A percentile compares a stretch with the other conserved stretches of the same genome.
These are phyloP conservation scores for Aphanomyces cochlioides DNA, from an alignment of 352 stramenopile species.

Conservation along the genomic window DNA sequence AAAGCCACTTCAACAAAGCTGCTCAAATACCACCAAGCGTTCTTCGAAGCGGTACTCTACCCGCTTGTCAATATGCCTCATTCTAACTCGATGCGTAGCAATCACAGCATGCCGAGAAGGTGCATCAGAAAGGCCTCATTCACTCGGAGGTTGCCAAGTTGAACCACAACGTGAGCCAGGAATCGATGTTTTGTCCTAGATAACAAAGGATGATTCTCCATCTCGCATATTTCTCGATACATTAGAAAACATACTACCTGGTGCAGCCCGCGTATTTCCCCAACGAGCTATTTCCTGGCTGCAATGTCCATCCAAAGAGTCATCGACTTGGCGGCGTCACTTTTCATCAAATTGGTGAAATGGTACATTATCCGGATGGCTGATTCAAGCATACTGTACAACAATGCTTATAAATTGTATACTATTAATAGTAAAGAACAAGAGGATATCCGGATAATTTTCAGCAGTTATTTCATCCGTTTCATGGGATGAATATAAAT, in stretches of 20 bases:
- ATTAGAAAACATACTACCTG: too few species aligned
- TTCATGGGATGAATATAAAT: neutral
- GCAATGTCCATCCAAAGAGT: too few species aligned
- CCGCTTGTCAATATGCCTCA: too few species aligned
- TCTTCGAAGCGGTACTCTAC: constrained; percentile 6
- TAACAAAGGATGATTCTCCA: neutral
- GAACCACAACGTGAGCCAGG: constrained; percentile 23
- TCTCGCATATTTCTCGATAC: too few species aligned
- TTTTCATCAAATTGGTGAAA: too few species aligned
- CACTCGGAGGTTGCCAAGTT: constrained; percentile 6
- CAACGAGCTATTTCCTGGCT: too few species aligned
- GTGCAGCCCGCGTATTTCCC: neutral
- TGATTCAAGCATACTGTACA: too few species aligned
- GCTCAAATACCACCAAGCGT: constrained; percentile 18
- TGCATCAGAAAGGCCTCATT: constrained; percentile 12
- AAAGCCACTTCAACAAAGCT: constrained; percentile 17
- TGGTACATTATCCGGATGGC: too few species aligned
- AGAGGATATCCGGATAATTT: neutral
- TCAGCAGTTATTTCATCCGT: neutral
- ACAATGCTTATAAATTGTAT: too few species aligned
- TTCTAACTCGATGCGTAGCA: neutral
- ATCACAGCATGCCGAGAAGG: constrained; percentile 8
- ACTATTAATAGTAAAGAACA: too few species aligned
- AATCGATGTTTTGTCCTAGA: constrained; percentile 20
- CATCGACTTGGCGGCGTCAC: too few species aligned